Evolutionary conservation across 495 filamentous ascomycete genomes (phyloP).

Genomic region (Astrocystis sublimbata): DNA sequence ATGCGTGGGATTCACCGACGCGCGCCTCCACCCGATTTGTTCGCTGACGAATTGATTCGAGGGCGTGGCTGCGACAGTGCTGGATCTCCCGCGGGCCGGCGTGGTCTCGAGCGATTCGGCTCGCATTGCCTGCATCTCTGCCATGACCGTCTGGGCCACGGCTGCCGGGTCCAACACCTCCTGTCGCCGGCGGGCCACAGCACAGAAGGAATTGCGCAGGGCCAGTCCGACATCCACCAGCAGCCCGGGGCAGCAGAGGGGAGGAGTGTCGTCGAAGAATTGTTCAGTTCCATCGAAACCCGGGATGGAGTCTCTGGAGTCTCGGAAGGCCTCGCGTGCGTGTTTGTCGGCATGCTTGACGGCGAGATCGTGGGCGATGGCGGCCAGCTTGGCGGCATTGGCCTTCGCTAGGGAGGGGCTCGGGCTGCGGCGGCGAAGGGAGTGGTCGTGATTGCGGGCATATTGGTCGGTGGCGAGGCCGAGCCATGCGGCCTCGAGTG

Average conservation of each 20-base stretch:
- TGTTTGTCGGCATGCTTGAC: conserved; percentile 37
- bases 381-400: conserved; percentile 42
- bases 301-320: conserved; percentile 32
- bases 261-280: conserved; percentile 17
- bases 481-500: conserved; percentile 72
- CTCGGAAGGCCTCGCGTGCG: conserved; percentile 30
- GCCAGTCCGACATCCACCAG: conserved; percentile 44
- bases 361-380: conserved; percentile 47
- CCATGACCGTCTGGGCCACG: conserved; percentile 46
- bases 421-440: conserved; percentile 28
- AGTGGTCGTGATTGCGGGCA: conserved; percentile 42
- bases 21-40: conserved; percentile 19
- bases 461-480: conserved; percentile 50
- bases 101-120: conserved; percentile 22
- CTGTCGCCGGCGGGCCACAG: conserved; percentile 41
- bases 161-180: conserved; percentile 39
- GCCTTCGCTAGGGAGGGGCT: conserved; percentile 37
- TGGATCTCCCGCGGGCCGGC: conserved; percentile 22
- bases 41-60: not conserved
- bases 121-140: conserved; percentile 35
- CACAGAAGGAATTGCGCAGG: conserved; percentile 47
- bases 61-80: conserved; percentile 19
- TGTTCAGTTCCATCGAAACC: conserved; percentile 33
- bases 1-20: not conserved
- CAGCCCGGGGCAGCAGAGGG: conserved; percentile 45